Evolutionary conservation across 768 basidiomycete genomes (phyloP).

Genomic region (Lactifluus volemus): DNA sequence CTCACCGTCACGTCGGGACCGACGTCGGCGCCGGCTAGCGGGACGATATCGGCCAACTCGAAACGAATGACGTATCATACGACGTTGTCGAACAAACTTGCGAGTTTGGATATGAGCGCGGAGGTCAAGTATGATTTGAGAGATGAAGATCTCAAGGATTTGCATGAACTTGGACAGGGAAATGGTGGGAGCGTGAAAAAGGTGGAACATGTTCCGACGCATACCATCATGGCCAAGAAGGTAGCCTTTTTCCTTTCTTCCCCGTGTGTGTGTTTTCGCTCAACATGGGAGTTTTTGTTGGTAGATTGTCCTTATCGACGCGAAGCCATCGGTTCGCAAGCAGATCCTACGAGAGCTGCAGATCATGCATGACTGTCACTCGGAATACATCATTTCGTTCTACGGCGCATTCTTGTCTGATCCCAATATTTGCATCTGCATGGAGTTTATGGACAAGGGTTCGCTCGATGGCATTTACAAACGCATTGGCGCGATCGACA

Average conservation of each 20-base stretch:
- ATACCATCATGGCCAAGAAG: constrained; percentile 97
- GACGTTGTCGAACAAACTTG: constrained; percentile 74
- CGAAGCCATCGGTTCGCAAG: constrained; percentile 91
- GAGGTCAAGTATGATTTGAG: constrained; percentile 79
- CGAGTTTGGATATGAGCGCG: constrained; percentile 76
- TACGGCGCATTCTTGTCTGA: constrained; percentile 95
- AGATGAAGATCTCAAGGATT: constrained; percentile 84
- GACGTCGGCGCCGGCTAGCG: constrained; percentile 45
- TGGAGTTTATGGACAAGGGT: constrained; percentile 95
- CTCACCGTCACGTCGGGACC: constrained; percentile 40
- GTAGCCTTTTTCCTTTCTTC: constrained; percentile 29
- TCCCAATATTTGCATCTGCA: constrained; percentile 98
- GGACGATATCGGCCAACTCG: constrained; percentile 40
- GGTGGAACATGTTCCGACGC: constrained; percentile 86
- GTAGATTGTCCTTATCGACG: constrained; percentile 93
- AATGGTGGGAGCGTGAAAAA: constrained; percentile 98
- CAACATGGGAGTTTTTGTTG: neutral
- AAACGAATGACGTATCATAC: constrained; percentile 69
- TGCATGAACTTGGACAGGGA: constrained; percentile 88
- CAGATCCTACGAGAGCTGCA: constrained; percentile 97
- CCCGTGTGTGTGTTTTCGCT: neutral
- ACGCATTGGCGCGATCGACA: constrained; percentile 86
- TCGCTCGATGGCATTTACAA: constrained; percentile 95
- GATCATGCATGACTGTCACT: constrained; percentile 98
- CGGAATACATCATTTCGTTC: constrained; percentile 91